Evolutionary conservation across 352 stramenopile species (phyloP).

Genomic region (Phytopythium ostracodes): DNA sequence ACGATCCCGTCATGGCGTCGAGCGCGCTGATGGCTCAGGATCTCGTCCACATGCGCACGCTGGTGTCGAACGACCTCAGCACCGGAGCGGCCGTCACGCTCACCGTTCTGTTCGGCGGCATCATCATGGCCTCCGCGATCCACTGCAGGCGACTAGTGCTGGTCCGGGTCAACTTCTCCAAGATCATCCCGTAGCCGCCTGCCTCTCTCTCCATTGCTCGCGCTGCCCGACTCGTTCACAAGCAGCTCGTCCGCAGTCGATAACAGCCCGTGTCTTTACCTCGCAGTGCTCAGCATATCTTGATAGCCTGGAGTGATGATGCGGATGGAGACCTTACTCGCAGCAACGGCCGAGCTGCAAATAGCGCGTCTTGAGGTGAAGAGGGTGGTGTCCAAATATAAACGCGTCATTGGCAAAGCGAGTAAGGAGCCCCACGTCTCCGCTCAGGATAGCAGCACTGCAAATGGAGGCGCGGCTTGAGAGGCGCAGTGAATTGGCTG

Average conservation of each 20-base stretch:
- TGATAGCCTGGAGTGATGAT: too few species aligned
- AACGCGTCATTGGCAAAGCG: too few species aligned
- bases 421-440: too few species aligned
- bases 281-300: too few species aligned
- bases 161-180: not conserved
- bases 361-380: too few species aligned
- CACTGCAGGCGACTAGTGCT: not conserved
- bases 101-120: not conserved
- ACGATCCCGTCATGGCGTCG: slow-evolving; percentile 10
- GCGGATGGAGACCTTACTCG: too few species aligned
- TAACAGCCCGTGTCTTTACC: too few species aligned
- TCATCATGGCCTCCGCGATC: not conserved
- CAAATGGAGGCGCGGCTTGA: not conserved
- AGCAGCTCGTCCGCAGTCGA: too few species aligned
- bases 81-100: not conserved
- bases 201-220: not conserved
- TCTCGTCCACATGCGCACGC: not conserved
- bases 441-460: too few species aligned
- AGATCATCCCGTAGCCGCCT: not conserved
- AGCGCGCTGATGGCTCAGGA: slow-evolving; percentile 3
- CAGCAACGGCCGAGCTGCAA: too few species aligned
- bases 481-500: not conserved
- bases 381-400: too few species aligned
- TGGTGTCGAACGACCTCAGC: not conserved
- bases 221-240: too few species aligned